Percentiles rank a stretch among this genome's conserved stretches.
Evolutionary conservation across 1,284 basidiomycete genomes (phyloP).

Genomic region (Leccinum variabile): DNA sequence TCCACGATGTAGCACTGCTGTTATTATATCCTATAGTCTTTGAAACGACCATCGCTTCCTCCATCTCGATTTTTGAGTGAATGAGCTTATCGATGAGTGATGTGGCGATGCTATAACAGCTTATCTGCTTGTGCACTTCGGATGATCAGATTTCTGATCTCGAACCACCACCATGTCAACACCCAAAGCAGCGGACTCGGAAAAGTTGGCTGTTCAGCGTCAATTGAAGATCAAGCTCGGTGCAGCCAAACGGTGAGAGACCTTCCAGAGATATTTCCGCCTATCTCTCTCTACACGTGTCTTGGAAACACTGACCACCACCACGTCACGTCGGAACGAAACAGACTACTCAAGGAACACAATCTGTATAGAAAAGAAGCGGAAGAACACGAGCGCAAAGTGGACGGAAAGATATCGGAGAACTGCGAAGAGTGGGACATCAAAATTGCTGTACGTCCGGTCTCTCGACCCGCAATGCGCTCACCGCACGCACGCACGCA

Average conservation of each 20-base stretch:
- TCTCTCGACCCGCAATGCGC: neutral
- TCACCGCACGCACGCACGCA: neutral
- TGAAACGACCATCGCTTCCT: constrained; percentile 24
- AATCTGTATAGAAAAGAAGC: constrained; percentile 69
- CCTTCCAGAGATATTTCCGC: constrained; percentile 17
- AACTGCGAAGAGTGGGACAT: constrained; percentile 77
- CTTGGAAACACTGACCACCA: constrained; percentile 15
- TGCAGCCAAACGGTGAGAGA: constrained; percentile 64
- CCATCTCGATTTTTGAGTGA: neutral
- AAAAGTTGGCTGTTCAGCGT: constrained; percentile 45
- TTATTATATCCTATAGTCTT: constrained; percentile 28
- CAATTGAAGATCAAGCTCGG: constrained; percentile 84
- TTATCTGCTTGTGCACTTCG: constrained; percentile 1
- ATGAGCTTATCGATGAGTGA: constrained; percentile 16
- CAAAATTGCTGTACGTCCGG: constrained; percentile 69
- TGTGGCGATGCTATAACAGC: neutral
- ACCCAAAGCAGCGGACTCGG: constrained; percentile 11
- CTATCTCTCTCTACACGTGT: constrained; percentile 15
- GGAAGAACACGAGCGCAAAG: constrained; percentile 54
- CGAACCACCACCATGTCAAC: constrained; percentile 25
- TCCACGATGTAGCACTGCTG: constrained; percentile 34
- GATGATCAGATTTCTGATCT: neutral
- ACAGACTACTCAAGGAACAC: constrained; percentile 73
- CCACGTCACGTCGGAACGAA: constrained; percentile 39
- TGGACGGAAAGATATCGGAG: constrained; percentile 63